phyloP scores from a whole-genome alignment of 129 eudicot species.

The Lonicera japonica region DNA sequence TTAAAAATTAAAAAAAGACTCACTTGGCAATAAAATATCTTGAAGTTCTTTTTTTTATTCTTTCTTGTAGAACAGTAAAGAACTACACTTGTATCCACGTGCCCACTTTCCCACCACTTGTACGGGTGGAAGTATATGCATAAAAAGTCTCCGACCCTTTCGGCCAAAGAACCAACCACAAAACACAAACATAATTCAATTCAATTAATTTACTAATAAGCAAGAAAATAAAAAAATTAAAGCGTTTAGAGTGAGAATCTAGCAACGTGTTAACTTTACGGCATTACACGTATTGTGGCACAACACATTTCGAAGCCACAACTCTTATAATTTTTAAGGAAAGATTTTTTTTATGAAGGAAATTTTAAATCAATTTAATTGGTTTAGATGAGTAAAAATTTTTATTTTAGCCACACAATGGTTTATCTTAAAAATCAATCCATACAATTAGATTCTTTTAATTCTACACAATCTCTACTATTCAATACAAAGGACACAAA shows the following conservation, averaged over 20 bases:
- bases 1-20: too few relatives aligned
- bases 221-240: not conserved
- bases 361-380: too few relatives aligned
- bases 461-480: too few relatives aligned
- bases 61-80: not conserved
- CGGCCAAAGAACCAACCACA: conserved; percentile 13
- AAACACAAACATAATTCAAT: not conserved
- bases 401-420: too few relatives aligned
- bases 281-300: conserved; percentile 7
- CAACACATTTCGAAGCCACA: conserved; percentile 2
- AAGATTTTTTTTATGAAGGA: too few relatives aligned
- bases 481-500: too few relatives aligned
- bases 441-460: too few relatives aligned
- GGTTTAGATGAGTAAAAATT: too few relatives aligned
- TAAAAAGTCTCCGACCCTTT: conserved; percentile 7
- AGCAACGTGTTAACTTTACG: conserved; percentile 19
- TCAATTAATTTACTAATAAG: not conserved
- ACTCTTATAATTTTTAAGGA: too few relatives aligned
- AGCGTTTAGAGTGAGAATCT: not conserved
- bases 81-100: not conserved
- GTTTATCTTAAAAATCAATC: too few relatives aligned
- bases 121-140: not conserved
- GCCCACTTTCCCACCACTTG: not conserved
- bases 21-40: not conserved
- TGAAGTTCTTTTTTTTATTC: not conserved